A percentile compares a stretch with the other conserved stretches of the same genome.
Evolutionary conservation across 441 rosid genomes (phyloP).

Genomic region (Daphne laureola): DNA sequence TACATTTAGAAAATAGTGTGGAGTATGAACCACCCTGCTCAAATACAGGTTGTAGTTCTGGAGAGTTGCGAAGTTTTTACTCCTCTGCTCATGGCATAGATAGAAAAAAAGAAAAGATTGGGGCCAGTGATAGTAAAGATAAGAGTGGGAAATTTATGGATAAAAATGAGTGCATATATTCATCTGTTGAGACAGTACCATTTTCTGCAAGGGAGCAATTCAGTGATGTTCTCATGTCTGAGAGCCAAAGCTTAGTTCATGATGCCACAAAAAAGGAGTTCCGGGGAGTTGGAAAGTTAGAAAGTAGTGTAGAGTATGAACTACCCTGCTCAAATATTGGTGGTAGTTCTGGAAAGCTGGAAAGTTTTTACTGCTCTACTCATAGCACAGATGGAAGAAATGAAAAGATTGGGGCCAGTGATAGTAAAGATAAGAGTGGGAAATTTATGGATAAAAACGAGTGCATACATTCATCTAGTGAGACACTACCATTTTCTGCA

Average conservation of each 20-base stretch:
- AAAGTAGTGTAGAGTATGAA: too few relatives aligned
- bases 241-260: slow-evolving; percentile 9
- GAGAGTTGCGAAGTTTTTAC: slow-evolving; percentile 15
- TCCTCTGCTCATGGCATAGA: slow-evolving; percentile 6
- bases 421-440: slow-evolving; percentile 10
- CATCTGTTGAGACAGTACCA: slow-evolving; percentile 10
- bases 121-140: slow-evolving; percentile 9
- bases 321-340: slow-evolving; percentile 7
- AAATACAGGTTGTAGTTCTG: slow-evolving; percentile 8
- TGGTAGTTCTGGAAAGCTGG: slow-evolving; percentile 10
- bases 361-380: slow-evolving; percentile 14
- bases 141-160: slow-evolving; percentile 11
- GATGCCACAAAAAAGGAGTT: slow-evolving; percentile 14
- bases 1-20: slow-evolving; percentile 7
- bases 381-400: slow-evolving; percentile 7
- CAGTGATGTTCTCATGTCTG: slow-evolving; percentile 11
- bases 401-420: slow-evolving; percentile 10
- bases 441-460: slow-evolving; percentile 15
- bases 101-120: slow-evolving; percentile 14
- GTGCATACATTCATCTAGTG: slow-evolving; percentile 11
- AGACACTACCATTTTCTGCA: slow-evolving; percentile 12
- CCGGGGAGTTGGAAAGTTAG: too few relatives aligned
- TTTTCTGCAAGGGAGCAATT: slow-evolving; percentile 11
- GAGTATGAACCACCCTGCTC: slow-evolving; percentile 9
- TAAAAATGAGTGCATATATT: slow-evolving; percentile 13